phyloP scores from a whole-genome alignment of 2,329 filamentous ascomycete genomes.

The Escovopsis sp. region DNA sequence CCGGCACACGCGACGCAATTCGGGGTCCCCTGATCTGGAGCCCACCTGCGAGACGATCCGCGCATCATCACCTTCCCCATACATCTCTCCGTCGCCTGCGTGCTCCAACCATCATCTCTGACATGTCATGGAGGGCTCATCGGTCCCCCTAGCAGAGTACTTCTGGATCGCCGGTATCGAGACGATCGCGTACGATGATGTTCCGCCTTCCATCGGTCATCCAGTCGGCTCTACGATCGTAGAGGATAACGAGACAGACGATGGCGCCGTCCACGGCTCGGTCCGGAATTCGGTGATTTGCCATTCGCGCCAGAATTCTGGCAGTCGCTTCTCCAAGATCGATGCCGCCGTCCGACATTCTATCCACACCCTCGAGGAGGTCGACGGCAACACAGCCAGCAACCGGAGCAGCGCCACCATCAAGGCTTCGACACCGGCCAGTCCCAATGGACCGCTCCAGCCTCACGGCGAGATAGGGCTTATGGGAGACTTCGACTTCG shows the following conservation, averaged over 20 bases:
- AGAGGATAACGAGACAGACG: slow-evolving; percentile 44
- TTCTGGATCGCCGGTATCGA: slow-evolving; percentile 64
- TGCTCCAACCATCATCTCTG: slow-evolving; percentile 15
- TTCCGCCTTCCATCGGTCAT: slow-evolving; percentile 17
- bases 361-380: slow-evolving; percentile 40
- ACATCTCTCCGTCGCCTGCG: slow-evolving; percentile 4
- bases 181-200: slow-evolving; percentile 48
- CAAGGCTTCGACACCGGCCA: slow-evolving; percentile 24
- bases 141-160: slow-evolving; percentile 55
- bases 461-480: slow-evolving; percentile 11
- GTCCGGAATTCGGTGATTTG: slow-evolving; percentile 23
- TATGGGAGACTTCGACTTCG: slow-evolving; percentile 71
- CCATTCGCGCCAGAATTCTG: slow-evolving; percentile 47
- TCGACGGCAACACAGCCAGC: slow-evolving; percentile 42
- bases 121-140: slow-evolving; percentile 44
- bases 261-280: slow-evolving; percentile 18
- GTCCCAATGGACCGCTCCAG: slow-evolving; percentile 15
- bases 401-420: slow-evolving; percentile 54
- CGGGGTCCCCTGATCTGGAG: too few relatives aligned
- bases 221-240: slow-evolving; percentile 42
- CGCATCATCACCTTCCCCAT: background rate
- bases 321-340: slow-evolving; percentile 40
- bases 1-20: too few relatives aligned
- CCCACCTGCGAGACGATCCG: slow-evolving; percentile 1
- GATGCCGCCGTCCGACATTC: slow-evolving; percentile 35